Base-by-base conservation (phyloP, 352 stramenopile species). In the Thraustochytrium sp. region DNA sequence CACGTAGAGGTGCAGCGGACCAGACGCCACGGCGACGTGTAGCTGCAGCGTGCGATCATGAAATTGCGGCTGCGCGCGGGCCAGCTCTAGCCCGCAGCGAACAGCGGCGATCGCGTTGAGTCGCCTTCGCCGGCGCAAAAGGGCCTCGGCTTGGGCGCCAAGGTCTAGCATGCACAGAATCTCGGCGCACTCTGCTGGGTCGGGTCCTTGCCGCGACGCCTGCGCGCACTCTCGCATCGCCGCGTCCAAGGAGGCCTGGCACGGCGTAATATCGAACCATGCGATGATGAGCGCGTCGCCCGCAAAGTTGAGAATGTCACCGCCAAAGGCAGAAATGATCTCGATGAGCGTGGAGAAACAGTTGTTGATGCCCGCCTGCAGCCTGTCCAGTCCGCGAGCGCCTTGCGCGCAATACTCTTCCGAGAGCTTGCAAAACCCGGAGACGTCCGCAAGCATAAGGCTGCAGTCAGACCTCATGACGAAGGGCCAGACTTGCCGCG, bases 281-380 rank as follows among this genome's bases (percentile, higher is more conserved):
- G 63, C 83, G 13, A 88, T 86, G 26, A 88, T 87, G 16, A 88
- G 72, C 11, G 85, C 85, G 44, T 88, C 85, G 21, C 85, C 85
- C 2, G 85, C 85, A 46, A 88, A 87, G 68, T 87, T 86, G 21
- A 88, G 44, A 18, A 88, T 84, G 42, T 88, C 85, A 2, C 85
- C 85, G 9, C 82, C 84, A 34, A 86, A 85, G 5, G 31, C 21
- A 2, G 11, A 54, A 3, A 87, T 87, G n/a, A 87, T 84, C n/a
- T 88, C 76, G 13, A 89, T 86, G 5, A 89, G 80, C 61, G 73
- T 68, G 8, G 87, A 87, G 61, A 89, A 89, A 72, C 87, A 89
- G 29, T 84, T 31, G 68, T 89, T 89, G n/a, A 86, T 88, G 54
- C 87, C 82, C 3, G 46, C 87, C 42, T 86, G 85, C 0, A 89